Evolutionary conservation across 495 filamentous ascomycete genomes (phyloP), one percentile per base, ranked within the genome.

Genomic region (Melanomma pulvis-pyrius): DNA sequence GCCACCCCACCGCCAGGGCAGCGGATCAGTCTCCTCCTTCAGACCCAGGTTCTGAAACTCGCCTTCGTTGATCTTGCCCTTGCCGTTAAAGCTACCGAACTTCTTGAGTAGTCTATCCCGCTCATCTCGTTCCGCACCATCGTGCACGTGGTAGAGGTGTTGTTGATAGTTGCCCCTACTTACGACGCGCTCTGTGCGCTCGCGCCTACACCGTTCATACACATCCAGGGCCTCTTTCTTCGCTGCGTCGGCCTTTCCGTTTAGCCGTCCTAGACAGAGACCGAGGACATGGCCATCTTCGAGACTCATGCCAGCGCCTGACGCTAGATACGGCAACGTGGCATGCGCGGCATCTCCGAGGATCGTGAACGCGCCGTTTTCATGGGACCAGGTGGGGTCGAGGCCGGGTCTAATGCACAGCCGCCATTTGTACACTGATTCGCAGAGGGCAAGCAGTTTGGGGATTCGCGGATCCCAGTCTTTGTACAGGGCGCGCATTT

Each of bases 401-500:
- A 70, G 59, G 21, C 25, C 50, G 13, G 59, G 62, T 32, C 71
- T 13, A n/a, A 70, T 70, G 55, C 67, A 70, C 6, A 73, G 59
- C 2, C 68, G 67, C 71, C 71, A 73, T 61, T 73, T 73, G 39
- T 68, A 57, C 25, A 73, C 71, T 0, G 41, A 54, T 32, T 73
- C 63, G 28, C 67, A 70, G 19, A 70, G 59, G 4, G 46, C 48
- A 11, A 73, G 68, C 22, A 71, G 60, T 36, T 71, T 73, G 22
- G 68, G 68, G 25, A 73, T 73, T 1, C 68, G 63, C 29, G 75
- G 76, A 71, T 74, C 76, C 87, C 88, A 90, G 47, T 74, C 81
- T 52, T 77, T 77, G 62, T 84, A 90, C 7, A 89, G 73, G 3
- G 79, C 79, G 63, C 80, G 75, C 88, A 92, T 90, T 74, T 91